Base-by-base conservation (phyloP, 805 yeast genomes). In the Maudiozyma bulderi region DNA sequence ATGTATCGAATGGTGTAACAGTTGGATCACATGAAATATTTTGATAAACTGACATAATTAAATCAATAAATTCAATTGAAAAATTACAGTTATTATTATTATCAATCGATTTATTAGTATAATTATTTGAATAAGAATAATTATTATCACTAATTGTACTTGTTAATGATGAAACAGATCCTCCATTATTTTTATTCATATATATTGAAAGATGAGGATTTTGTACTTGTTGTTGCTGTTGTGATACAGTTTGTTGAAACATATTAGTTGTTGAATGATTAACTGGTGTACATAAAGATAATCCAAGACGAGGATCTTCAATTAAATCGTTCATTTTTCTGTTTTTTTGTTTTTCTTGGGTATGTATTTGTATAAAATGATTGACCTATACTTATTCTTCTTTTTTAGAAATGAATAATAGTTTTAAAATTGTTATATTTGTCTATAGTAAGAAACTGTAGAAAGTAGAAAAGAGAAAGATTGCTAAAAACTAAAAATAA, bases 1-100 rank as follows among this genome's bases (percentile, higher is more conserved):
- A 61, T 14, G 77, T 75, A 53, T 81, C 81, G 58, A 83, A 83
- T 0, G 90, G 90, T 0, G 90, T 82, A 7, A 74, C 69, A 34
- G 78, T 76, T 6, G 89, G 88, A 56, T 75, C 78, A 44, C 71
- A 71, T 13, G 76, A 73, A 49, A 76, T 69, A 8, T 66, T 57
- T 46, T 75, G 76, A 56, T 80, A 81, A 5, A 72, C 68, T 39
- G 69, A 70, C 55, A 72, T 57, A 28, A 82, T 61, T 11, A 75
- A 57, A 26, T 65, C 67, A 54, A 79, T 78, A 53, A 78, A 78
- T 6, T 53, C 58, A 4, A 60, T 61, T 1, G 75, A 65, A 34
- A 63, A 57, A 59, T 35, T 35, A 35, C 8, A n/a, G 11, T 9
- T 35, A 35, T 9, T 35, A 35, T 8, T 13, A 35, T 8, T 35